These are phyloP conservation scores for Wickerhamiella azyma DNA, from an alignment of 805 yeast species.

Conservation along the genomic window DNA sequence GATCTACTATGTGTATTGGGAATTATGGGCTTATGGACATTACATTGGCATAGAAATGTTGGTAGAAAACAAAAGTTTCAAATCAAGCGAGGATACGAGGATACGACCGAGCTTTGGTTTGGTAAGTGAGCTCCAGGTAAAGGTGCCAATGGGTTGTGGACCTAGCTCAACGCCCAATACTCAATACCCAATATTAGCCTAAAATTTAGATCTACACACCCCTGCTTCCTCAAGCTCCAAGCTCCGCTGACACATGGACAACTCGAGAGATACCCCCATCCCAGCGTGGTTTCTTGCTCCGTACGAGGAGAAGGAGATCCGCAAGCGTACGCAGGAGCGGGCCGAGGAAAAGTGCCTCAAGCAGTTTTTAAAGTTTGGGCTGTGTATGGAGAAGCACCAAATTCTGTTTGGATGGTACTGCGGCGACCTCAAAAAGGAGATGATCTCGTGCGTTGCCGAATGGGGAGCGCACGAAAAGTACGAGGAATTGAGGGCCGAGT, in stretches of 20 bases:
- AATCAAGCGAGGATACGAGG: too few relatives aligned
- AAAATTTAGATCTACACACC: too few relatives aligned
- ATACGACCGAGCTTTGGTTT: too few relatives aligned
- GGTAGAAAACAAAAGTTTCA: too few relatives aligned
- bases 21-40: too few relatives aligned
- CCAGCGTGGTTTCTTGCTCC: conserved; percentile 30
- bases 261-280: conserved; percentile 15
- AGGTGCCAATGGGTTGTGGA: too few relatives aligned
- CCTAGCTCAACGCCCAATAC: too few relatives aligned
- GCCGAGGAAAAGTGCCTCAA: conserved; percentile 23
- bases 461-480: conserved; percentile 25
- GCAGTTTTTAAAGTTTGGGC: conserved; percentile 23
- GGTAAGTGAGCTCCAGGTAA: too few relatives aligned
- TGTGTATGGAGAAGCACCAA: conserved; percentile 25
- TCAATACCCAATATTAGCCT: too few relatives aligned
- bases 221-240: too few relatives aligned
- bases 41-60: too few relatives aligned
- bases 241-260: conserved; percentile 1
- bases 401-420: conserved; percentile 27
- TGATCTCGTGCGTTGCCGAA: conserved; percentile 25
- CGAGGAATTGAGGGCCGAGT: conserved; percentile 21
- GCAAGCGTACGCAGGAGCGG: conserved; percentile 24
- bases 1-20: too few relatives aligned
- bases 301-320: conserved; percentile 26
- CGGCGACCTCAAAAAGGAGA: conserved; percentile 23